phyloP scores from a whole-genome alignment of 2,329 filamentous ascomycete species.

The Pseudocercospora macadamiae region DNA sequence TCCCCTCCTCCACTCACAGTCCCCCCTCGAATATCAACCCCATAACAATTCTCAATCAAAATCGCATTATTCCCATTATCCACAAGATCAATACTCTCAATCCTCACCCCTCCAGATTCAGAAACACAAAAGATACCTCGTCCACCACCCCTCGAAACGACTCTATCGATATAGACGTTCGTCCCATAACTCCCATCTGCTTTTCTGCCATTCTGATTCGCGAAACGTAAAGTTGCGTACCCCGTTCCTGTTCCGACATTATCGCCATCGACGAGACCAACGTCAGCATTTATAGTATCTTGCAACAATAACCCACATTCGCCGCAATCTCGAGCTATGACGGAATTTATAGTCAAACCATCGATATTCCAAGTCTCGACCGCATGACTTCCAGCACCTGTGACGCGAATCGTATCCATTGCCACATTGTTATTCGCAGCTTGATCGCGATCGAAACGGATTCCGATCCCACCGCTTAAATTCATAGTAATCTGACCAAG shows the following conservation, averaged over 20 bases:
- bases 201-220: conserved; percentile 58
- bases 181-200: conserved; percentile 55
- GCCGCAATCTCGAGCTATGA: conserved; percentile 58
- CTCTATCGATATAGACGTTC: conserved; percentile 58
- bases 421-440: conserved; percentile 57
- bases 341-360: conserved; percentile 54
- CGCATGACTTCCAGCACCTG: conserved; percentile 58
- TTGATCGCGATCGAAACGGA: conserved; percentile 60
- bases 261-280: conserved; percentile 59
- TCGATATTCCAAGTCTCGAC: conserved; percentile 65
- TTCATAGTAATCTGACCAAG: conserved; percentile 60
- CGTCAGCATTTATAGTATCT: conserved; percentile 51
- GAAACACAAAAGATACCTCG: conserved; percentile 63
- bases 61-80: conserved; percentile 59
- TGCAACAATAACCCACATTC: conserved; percentile 62
- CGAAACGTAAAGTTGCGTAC: conserved; percentile 61
- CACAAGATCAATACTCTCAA: conserved; percentile 54
- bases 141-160: conserved; percentile 60
- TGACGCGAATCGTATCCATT: conserved; percentile 57
- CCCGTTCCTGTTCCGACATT: conserved; percentile 58
- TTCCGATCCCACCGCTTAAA: conserved; percentile 57
- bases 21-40: conserved; percentile 55
- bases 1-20: conserved; percentile 59
- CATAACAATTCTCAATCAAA: conserved; percentile 64
- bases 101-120: conserved; percentile 57